A percentile compares a stretch with the other conserved stretches of the same genome.
phyloP scores from a whole-genome alignment of 2,329 filamentous ascomycete genomes.

The Trichoderma sp. region DNA sequence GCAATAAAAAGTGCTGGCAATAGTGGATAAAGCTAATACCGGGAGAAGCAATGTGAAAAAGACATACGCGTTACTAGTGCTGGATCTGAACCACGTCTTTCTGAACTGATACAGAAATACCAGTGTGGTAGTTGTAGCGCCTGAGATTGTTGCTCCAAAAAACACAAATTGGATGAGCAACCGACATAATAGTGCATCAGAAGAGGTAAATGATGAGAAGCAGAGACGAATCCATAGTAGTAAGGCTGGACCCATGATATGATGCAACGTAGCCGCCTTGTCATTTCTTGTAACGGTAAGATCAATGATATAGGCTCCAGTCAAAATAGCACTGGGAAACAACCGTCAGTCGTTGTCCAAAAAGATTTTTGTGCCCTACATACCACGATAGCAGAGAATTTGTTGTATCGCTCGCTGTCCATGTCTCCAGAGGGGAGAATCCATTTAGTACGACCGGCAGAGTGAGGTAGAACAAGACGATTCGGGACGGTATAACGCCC shows the following conservation, averaged over 20 bases:
- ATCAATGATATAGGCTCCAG: constrained; percentile 4
- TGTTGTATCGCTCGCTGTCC: not conserved
- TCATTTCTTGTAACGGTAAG: constrained; percentile 2
- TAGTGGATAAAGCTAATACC: not conserved
- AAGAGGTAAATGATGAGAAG: not conserved
- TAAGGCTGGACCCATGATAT: not conserved
- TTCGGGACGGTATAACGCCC: not conserved
- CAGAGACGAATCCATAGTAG: not conserved
- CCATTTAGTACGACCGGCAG: not conserved
- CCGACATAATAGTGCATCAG: not conserved
- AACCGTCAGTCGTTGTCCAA: not conserved
- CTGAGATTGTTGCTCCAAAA: not conserved
- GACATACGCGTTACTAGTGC: not conserved
- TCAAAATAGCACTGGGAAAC: not conserved
- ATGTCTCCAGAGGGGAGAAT: not conserved
- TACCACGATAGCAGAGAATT: not conserved
- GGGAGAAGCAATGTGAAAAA: constrained; percentile 1
- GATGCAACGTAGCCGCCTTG: not conserved
- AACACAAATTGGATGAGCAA: not conserved
- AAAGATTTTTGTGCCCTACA: not conserved
- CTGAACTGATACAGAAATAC: not conserved
- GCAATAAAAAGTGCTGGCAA: constrained; percentile 8
- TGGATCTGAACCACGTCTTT: not conserved
- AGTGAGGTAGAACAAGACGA: not conserved
- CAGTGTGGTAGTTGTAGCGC: not conserved